Percentiles rank a stretch among this genome's conserved stretches.
phyloP scores from a whole-genome alignment of 345 rosid species.

The Trapa bicornis region DNA sequence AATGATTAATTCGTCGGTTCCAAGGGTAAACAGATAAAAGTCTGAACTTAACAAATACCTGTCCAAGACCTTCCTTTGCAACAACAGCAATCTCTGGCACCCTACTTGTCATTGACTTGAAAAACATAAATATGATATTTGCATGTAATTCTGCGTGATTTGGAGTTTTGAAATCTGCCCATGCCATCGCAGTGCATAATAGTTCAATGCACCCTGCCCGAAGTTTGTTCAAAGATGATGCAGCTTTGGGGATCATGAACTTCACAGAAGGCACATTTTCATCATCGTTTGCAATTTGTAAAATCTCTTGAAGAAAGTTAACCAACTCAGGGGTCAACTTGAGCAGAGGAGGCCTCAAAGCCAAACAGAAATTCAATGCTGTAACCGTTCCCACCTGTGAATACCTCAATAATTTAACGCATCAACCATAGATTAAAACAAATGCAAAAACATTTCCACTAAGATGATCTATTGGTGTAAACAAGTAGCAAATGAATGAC shows the following conservation, averaged over 20 bases:
- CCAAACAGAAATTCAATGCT: slow-evolving; percentile 90
- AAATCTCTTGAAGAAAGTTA: slow-evolving; percentile 96
- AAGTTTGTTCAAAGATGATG: slow-evolving; percentile 70
- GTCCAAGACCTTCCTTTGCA: slow-evolving; percentile 96
- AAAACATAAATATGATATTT: slow-evolving; percentile 95
- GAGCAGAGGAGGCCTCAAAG: slow-evolving; percentile 94
- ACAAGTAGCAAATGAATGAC: neutral
- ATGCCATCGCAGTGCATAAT: slow-evolving; percentile 95
- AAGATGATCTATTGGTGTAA: neutral
- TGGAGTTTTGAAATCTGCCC: slow-evolving; percentile 86
- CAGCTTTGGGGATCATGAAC: slow-evolving; percentile 79
- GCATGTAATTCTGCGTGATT: slow-evolving; percentile 77
- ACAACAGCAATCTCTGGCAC: slow-evolving; percentile 95
- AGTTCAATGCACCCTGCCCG: slow-evolving; percentile 96
- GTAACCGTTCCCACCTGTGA: slow-evolving; percentile 89
- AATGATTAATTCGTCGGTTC: neutral
- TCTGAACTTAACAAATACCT: slow-evolving; percentile 30
- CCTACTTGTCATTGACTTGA: slow-evolving; percentile 89
- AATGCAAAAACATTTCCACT: neutral
- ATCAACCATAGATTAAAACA: neutral
- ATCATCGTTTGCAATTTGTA: slow-evolving; percentile 98
- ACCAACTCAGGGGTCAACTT: slow-evolving; percentile 89
- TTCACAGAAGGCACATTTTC: slow-evolving; percentile 82
- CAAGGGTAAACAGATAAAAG: neutral
- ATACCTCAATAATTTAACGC: neutral